Percentiles rank a stretch among this genome's conserved stretches.
These are phyloP conservation scores for Kodamaea sagamina DNA, from an alignment of 805 yeast genomes.

Conservation along the genomic window DNA sequence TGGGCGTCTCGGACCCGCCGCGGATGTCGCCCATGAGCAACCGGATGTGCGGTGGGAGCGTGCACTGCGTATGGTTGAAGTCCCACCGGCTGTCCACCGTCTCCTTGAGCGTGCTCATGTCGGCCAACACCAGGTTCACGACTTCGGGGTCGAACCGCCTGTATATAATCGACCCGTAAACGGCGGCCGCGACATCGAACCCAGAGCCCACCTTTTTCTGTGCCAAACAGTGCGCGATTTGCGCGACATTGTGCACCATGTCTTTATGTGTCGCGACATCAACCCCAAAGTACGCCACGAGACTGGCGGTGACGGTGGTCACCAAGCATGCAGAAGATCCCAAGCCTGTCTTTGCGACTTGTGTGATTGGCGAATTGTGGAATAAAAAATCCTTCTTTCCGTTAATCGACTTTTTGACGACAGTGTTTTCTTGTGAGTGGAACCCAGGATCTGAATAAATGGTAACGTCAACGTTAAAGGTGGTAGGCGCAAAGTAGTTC, in stretches of 20 bases:
- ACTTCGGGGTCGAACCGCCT: constrained; percentile 66
- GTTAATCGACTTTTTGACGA: constrained; percentile 32
- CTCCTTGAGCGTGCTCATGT: constrained; percentile 18
- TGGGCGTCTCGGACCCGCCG: constrained; percentile 94
- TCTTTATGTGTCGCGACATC: constrained; percentile 17
- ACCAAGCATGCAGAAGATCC: constrained; percentile 97
- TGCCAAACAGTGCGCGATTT: constrained; percentile 88
- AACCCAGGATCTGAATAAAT: constrained; percentile 86
- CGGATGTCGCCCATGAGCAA: constrained; percentile 90
- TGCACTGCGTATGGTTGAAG: constrained; percentile 52
- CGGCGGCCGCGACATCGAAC: constrained; percentile 95
- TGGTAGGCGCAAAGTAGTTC: constrained; percentile 47
- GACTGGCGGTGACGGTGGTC: constrained; percentile 71
- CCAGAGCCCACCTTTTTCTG: constrained; percentile 97
- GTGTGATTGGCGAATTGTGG: constrained; percentile 59
- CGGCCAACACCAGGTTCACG: constrained; percentile 40
- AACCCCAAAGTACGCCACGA: constrained; percentile 49
- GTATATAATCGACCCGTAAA: constrained; percentile 84
- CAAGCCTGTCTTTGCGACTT: constrained; percentile 90
- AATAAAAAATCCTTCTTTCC: constrained; percentile 51
- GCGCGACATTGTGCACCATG: constrained; percentile 80
- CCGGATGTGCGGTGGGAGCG: constrained; percentile 67
- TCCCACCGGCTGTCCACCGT: constrained; percentile 59
- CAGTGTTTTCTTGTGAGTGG: constrained; percentile 69
- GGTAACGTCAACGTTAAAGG: constrained; percentile 48